phyloP scores from a whole-genome alignment of 1,284 basidiomycete species.

The Tylopilus sp. region DNA sequence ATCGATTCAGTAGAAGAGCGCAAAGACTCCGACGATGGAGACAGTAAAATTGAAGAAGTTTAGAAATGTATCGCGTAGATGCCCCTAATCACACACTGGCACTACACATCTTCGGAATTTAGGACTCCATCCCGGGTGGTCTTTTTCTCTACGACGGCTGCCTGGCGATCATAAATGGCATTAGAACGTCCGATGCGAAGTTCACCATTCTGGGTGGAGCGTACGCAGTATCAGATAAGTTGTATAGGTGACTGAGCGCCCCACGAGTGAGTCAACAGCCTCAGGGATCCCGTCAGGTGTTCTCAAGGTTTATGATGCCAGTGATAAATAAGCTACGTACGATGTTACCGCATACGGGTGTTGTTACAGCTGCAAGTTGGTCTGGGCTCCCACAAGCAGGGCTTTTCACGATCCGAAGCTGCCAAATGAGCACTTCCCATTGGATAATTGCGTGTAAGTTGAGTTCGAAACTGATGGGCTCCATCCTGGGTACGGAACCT shows the following conservation, averaged over 20 bases:
- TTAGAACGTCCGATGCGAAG: background rate
- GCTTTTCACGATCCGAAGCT: slow-evolving; percentile 2
- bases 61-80: slow-evolving; percentile 30
- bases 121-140: slow-evolving; percentile 1
- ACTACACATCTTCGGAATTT: slow-evolving; percentile 3
- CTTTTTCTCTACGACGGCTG: background rate
- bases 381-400: slow-evolving; percentile 1
- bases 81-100: slow-evolving; percentile 7
- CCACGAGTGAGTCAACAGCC: slow-evolving; percentile 23
- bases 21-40: slow-evolving; percentile 44
- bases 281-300: slow-evolving; percentile 14
- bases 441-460: slow-evolving; percentile 2
- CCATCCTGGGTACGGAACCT: slow-evolving; percentile 1
- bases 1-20: slow-evolving; percentile 25
- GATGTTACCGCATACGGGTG: slow-evolving; percentile 17
- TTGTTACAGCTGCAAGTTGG: slow-evolving; percentile 5
- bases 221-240: background rate
- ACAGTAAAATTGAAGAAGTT: slow-evolving; percentile 53
- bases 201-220: slow-evolving; percentile 1
- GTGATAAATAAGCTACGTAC: slow-evolving; percentile 26
- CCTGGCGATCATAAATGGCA: background rate
- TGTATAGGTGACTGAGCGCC: slow-evolving; percentile 4
- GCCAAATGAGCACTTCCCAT: slow-evolving; percentile 3
- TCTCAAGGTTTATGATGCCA: slow-evolving; percentile 21
- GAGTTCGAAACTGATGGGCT: slow-evolving; percentile 6